Conservation (phyloP, 768 basidiomycete species). For the Kwoniella dendrophila region DNA sequence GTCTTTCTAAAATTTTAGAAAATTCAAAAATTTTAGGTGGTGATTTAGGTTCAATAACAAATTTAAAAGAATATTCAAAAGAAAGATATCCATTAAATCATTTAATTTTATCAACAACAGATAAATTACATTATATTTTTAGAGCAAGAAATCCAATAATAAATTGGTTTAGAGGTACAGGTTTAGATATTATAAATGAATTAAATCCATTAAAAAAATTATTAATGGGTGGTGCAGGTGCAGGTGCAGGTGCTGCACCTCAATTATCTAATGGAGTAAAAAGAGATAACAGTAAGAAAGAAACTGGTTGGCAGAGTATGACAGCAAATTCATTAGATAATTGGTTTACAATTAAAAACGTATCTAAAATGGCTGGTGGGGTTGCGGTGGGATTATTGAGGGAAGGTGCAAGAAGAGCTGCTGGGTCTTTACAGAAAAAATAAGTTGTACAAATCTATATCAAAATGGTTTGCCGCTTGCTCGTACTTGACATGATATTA, state of each 20-base stretch:
- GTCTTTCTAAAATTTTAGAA: conserved; percentile 69
- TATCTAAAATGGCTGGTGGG: conserved; percentile 35
- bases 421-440: conserved; percentile 18
- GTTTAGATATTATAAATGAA: conserved; percentile 89
- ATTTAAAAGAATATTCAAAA: conserved; percentile 73
- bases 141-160: conserved; percentile 66
- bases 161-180: conserved; percentile 84
- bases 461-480: too few relatives aligned
- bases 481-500: not conserved
- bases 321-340: conserved; percentile 48
- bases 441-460: not conserved
- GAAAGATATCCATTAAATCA: conserved; percentile 86
- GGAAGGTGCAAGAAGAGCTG: conserved; percentile 19
- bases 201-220: conserved; percentile 77
- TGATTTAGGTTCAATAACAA: conserved; percentile 80
- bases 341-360: conserved; percentile 45
- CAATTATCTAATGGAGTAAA: not conserved
- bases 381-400: conserved; percentile 20
- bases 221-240: conserved; percentile 79
- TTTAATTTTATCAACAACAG: conserved; percentile 75
- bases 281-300: too few relatives aligned
- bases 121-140: conserved; percentile 90
- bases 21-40: conserved; percentile 66
- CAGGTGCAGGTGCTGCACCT: conserved; percentile 22
- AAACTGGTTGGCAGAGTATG: conserved; percentile 38